A percentile compares a stretch with the other conserved stretches of the same genome.
Conservation (phyloP, 768 basidiomycete species). For the Termitomyces titanicus region DNA sequence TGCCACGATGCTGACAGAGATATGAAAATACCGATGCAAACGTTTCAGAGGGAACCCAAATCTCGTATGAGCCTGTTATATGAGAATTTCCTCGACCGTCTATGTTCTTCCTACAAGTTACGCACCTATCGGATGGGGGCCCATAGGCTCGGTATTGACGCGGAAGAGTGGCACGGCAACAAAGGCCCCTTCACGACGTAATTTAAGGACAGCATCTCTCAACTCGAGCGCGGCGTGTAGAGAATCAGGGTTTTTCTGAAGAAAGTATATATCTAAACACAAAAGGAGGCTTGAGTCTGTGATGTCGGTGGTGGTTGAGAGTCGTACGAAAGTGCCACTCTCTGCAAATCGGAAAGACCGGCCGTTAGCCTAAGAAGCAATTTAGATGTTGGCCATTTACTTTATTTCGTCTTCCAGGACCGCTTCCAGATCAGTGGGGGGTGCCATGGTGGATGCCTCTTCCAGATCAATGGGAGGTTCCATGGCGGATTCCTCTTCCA, state of each 20-base stretch:
- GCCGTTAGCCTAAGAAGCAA: background rate
- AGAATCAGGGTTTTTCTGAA: conserved; percentile 59
- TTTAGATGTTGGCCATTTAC: conserved; percentile 27
- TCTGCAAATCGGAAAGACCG: conserved; percentile 27
- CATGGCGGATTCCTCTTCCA: too few relatives aligned
- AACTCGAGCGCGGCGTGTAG: conserved; percentile 64
- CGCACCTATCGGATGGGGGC: conserved; percentile 76
- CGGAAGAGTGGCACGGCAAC: conserved; percentile 74
- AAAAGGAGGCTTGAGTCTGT: background rate
- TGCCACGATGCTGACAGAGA: conserved; percentile 61
- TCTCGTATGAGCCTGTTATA: conserved; percentile 63
- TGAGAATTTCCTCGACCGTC: background rate
- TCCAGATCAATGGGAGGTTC: too few relatives aligned
- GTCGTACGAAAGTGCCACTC: conserved; percentile 78
- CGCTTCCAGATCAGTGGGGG: conserved; percentile 45
- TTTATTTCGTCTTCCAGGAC: conserved; percentile 63
- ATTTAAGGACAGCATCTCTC: conserved; percentile 65
- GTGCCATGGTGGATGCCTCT: conserved; percentile 12
- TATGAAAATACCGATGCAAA: conserved; percentile 78
- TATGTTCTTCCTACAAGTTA: background rate
- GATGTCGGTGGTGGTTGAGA: background rate
- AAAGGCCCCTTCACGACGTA: conserved; percentile 74
- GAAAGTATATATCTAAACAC: conserved; percentile 71
- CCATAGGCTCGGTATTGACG: conserved; percentile 65
- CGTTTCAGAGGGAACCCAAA: conserved; percentile 75